Conservation (phyloP, 352 stramenopile species). For the Phytophthora hybrid region DNA sequence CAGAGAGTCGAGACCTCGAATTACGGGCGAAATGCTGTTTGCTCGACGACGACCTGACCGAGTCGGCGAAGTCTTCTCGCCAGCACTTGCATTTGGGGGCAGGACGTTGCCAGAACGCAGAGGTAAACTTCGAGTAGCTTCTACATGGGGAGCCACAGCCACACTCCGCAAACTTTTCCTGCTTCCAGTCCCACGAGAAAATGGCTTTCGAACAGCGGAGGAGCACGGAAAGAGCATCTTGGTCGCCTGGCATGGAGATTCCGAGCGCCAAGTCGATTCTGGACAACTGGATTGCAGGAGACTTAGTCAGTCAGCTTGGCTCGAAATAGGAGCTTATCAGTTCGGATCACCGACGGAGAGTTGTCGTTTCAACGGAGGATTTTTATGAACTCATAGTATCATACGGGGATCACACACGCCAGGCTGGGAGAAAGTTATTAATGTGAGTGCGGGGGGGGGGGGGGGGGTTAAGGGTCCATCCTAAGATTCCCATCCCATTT, state of each 20-base stretch:
- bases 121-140: neutral
- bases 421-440: too few species aligned
- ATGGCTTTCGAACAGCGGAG: neutral
- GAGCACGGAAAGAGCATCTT: constrained; percentile 2
- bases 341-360: neutral
- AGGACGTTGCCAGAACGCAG: constrained; percentile 21
- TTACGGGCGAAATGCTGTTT: constrained; percentile 20
- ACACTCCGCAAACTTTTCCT: constrained; percentile 18
- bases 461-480: too few species aligned
- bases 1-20: constrained; percentile 11
- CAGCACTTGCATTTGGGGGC: too few species aligned
- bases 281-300: neutral
- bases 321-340: neutral
- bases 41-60: constrained; percentile 2
- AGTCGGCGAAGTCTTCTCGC: neutral
- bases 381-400: neutral
- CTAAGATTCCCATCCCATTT: neutral
- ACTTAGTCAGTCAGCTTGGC: neutral
- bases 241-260: neutral
- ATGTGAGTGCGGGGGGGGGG: too few species aligned
- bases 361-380: constrained; percentile 1
- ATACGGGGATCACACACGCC: neutral
- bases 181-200: neutral
- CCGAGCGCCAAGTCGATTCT: neutral
- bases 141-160: constrained; percentile 18